A percentile compares a stretch with the other conserved stretches of the same genome.
These are phyloP conservation scores for Sugiyamaella novakii DNA, from an alignment of 1,139 yeast genomes.

Conservation along the genomic window DNA sequence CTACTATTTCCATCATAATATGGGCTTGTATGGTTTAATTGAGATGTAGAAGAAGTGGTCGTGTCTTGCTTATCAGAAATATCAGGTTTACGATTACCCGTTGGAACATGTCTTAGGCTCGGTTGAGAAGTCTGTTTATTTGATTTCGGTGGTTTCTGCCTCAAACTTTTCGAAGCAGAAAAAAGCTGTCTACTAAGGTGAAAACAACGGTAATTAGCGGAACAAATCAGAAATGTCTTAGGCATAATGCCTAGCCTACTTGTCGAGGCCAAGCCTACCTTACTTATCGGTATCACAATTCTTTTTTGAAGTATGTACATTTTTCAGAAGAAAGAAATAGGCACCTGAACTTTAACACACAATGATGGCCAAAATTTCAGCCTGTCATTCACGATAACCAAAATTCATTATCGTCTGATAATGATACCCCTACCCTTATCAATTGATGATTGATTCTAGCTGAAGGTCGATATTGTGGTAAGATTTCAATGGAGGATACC, in stretches of 20 bases:
- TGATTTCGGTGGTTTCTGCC: constrained; percentile 14
- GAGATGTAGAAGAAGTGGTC: too few relatives aligned
- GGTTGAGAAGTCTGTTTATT: constrained; percentile 18
- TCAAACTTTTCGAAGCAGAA: neutral
- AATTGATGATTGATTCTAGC: too few relatives aligned
- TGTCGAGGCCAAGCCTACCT: neutral
- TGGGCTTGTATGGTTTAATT: constrained; percentile 8
- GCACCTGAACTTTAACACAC: neutral
- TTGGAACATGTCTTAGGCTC: constrained; percentile 19
- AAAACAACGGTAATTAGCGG: neutral
- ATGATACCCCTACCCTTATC: neutral
- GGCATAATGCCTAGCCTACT: neutral
- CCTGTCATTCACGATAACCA: too few relatives aligned
- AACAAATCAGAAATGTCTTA: neutral
- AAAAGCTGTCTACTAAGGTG: neutral
- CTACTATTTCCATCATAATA: neutral
- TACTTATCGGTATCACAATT: neutral
- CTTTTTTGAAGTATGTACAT: neutral
- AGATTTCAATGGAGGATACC: too few relatives aligned
- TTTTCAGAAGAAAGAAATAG: too few relatives aligned
- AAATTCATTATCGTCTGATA: too few relatives aligned
- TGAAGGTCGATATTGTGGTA: too few relatives aligned
- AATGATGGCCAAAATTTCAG: neutral
- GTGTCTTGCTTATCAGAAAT: constrained; percentile 1
- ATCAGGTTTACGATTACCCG: neutral